phyloP scores from a whole-genome alignment of 306 rosid genomes.

The Casuarina equisetifolia region DNA sequence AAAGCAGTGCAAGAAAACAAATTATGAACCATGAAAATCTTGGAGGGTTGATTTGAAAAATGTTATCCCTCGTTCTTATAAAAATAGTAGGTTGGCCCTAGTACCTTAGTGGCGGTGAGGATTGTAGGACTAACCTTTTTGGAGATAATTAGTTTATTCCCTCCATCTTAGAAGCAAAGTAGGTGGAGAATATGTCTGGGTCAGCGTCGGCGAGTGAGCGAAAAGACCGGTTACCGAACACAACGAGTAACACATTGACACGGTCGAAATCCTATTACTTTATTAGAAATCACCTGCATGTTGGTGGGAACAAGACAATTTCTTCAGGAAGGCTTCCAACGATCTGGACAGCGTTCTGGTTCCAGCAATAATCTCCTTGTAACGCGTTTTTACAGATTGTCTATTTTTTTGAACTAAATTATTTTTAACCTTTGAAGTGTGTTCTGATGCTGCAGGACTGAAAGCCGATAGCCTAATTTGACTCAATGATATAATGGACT shows the following conservation, averaged over 20 bases:
- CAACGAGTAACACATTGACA: constrained; percentile 1
- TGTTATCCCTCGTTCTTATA: background rate
- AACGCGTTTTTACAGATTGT: too few species aligned
- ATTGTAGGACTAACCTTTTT: constrained; percentile 6
- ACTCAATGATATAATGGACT: background rate
- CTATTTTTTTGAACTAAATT: too few species aligned
- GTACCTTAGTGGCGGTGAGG: constrained; percentile 13
- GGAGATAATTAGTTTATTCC: background rate
- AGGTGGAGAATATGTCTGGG: constrained; percentile 34
- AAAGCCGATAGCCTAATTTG: background rate
- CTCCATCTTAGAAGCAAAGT: constrained; percentile 4
- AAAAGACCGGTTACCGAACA: background rate
- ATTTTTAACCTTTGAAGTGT: background rate
- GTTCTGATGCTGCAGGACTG: background rate
- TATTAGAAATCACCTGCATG: background rate
- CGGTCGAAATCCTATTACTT: constrained; percentile 44
- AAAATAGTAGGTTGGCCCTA: constrained; percentile 9
- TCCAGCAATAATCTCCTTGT: too few species aligned
- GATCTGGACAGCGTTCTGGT: background rate
- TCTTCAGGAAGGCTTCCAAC: background rate
- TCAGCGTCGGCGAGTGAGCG: constrained; percentile 40
- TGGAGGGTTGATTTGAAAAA: background rate
- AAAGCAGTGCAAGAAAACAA: background rate
- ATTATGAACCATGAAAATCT: background rate
- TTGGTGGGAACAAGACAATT: background rate